Conservation (phyloP, 1,284 basidiomycete genomes). For the Farysia itapuensis region DNA sequence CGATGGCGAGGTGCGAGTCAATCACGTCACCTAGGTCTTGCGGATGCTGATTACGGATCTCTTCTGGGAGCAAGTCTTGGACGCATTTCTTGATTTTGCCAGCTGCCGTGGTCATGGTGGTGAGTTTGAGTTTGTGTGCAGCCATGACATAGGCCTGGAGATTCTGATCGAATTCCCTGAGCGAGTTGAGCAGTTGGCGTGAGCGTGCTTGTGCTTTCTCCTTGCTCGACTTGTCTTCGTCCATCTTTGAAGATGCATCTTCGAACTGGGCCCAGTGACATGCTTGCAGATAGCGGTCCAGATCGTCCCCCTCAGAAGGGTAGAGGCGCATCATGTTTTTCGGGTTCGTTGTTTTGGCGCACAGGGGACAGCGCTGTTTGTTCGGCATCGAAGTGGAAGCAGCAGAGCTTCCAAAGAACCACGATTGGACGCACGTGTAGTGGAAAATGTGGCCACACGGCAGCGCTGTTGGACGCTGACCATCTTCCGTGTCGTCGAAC, state of each 20-base stretch:
- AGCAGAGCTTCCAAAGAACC: constrained; percentile 16
- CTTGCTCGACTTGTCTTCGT: not conserved
- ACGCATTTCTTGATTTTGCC: constrained; percentile 13
- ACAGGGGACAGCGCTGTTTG: constrained; percentile 18
- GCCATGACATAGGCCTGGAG: constrained; percentile 27
- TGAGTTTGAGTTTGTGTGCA: constrained; percentile 2
- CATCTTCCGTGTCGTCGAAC: constrained; percentile 17
- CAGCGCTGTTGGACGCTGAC: constrained; percentile 14
- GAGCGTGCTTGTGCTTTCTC: not conserved
- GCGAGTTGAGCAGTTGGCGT: constrained; percentile 7
- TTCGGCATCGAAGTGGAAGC: not conserved
- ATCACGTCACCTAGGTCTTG: too few relatives aligned
- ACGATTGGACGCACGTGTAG: constrained; percentile 14
- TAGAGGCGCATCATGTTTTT: constrained; percentile 8
- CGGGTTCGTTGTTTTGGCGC: constrained; percentile 3
- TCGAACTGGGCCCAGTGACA: constrained; percentile 4
- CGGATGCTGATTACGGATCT: too few relatives aligned
- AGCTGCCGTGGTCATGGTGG: constrained; percentile 9
- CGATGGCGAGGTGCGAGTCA: too few relatives aligned
- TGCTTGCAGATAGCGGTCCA: constrained; percentile 18
- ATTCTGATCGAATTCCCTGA: constrained; percentile 22
- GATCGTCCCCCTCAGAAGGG: constrained; percentile 28
- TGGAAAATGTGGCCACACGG: constrained; percentile 39
- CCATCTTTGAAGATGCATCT: not conserved
- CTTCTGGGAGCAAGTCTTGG: too few relatives aligned